These are phyloP conservation scores for Scheffersomyces amazonensis DNA, from an alignment of 805 yeast genomes.

Conservation along the genomic window DNA sequence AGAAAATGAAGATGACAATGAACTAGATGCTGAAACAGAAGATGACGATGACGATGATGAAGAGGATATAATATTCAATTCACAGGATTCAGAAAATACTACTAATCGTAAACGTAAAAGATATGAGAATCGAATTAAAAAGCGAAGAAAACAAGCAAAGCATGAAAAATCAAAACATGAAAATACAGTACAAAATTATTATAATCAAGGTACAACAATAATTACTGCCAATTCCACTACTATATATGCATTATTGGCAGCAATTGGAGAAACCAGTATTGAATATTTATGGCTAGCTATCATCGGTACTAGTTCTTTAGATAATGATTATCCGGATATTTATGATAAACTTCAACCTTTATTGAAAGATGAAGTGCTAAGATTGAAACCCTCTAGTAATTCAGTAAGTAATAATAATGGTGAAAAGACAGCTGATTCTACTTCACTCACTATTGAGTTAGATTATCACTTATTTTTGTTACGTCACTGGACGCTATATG, in stretches of 20 bases:
- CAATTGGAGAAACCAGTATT: slow-evolving; percentile 75
- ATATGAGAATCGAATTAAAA: slow-evolving; percentile 24
- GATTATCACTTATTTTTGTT: slow-evolving; percentile 85
- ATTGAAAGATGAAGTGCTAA: slow-evolving; percentile 75
- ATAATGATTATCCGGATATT: slow-evolving; percentile 67
- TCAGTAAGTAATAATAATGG: slow-evolving; percentile 7
- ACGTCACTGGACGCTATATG: slow-evolving; percentile 92
- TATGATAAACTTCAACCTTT: slow-evolving; percentile 72
- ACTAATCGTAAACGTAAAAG: slow-evolving; percentile 22
- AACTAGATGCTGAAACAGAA: slow-evolving; percentile 8
- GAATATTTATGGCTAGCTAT: slow-evolving; percentile 82
- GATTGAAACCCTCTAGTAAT: slow-evolving; percentile 49
- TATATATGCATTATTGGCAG: slow-evolving; percentile 73
- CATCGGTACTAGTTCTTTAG: slow-evolving; percentile 83
- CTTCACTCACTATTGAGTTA: slow-evolving; percentile 61
- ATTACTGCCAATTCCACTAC: slow-evolving; percentile 75
- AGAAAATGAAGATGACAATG: slow-evolving; percentile 1
- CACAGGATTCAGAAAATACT: slow-evolving; percentile 25
- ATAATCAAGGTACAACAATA: slow-evolving; percentile 78
- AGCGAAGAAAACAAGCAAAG: slow-evolving; percentile 38
- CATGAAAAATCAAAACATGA: slow-evolving; percentile 46
- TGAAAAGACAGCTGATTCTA: slow-evolving; percentile 37
- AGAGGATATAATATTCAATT: slow-evolving; percentile 14
- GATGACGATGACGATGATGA: slow-evolving; percentile 29
- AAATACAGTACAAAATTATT: slow-evolving; percentile 66